Conservation (phyloP, 2,329 filamentous ascomycete species). For the Plectosphaerella cucumerina region DNA sequence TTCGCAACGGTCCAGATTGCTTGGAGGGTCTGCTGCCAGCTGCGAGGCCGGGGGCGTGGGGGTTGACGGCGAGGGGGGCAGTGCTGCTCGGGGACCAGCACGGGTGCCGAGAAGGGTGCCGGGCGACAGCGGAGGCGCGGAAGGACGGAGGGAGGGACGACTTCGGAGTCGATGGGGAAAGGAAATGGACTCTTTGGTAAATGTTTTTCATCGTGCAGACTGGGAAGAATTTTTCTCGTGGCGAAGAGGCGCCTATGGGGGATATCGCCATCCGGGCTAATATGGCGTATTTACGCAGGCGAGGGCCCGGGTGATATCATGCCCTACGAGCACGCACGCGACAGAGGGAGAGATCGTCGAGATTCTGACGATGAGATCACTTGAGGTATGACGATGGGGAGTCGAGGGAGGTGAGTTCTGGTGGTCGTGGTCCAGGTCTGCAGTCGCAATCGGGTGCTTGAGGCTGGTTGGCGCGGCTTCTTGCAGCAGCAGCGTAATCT, state of each 20-base stretch:
- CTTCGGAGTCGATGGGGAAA: neutral
- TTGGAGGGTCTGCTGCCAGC: neutral
- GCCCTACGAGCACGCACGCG: too few species aligned
- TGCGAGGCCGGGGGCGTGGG: neutral
- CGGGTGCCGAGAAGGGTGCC: neutral
- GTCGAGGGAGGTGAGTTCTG: too few species aligned
- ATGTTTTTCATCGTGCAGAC: too few species aligned
- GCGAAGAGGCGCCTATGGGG: neutral
- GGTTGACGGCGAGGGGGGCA: neutral
- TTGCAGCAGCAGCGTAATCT: too few species aligned
- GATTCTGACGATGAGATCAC: too few species aligned
- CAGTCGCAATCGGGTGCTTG: too few species aligned
- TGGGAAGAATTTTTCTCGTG: too few species aligned
- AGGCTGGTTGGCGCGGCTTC: too few species aligned
- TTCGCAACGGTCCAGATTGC: neutral
- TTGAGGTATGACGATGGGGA: too few species aligned
- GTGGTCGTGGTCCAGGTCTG: too few species aligned
- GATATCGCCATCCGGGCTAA: neutral
- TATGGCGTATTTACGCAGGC: neutral
- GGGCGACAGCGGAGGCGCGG: neutral
- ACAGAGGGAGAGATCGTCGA: too few species aligned
- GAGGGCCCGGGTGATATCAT: neutral
- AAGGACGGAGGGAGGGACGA: neutral
- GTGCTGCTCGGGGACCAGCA: neutral
- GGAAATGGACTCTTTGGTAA: neutral